These are phyloP conservation scores for Colletotrichum lini DNA, from an alignment of 2,329 filamentous ascomycete species.

Conservation along the genomic window DNA sequence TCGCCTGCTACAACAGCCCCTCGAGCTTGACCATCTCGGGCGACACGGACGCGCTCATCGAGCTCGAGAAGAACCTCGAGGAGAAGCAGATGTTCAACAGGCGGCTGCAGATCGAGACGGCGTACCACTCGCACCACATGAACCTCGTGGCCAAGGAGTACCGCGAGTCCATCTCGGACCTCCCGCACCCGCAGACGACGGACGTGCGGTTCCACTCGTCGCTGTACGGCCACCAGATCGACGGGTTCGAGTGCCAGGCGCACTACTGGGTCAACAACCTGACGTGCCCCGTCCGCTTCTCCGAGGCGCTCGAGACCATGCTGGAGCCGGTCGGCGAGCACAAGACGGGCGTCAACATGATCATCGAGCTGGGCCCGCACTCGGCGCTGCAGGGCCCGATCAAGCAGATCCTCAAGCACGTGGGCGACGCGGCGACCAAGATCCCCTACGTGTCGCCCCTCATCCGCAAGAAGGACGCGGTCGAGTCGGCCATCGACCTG, in stretches of 20 bases:
- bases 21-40: conserved; percentile 64
- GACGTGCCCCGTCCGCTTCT: conserved; percentile 59
- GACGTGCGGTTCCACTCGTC: conserved; percentile 63
- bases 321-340: conserved; percentile 50
- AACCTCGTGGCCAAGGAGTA: conserved; percentile 56
- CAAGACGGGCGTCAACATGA: conserved; percentile 58
- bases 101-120: conserved; percentile 64
- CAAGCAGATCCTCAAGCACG: conserved; percentile 63
- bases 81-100: conserved; percentile 59
- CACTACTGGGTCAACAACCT: conserved; percentile 63
- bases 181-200: conserved; percentile 52
- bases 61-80: conserved; percentile 53
- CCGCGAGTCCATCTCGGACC: conserved; percentile 58
- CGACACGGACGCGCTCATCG: conserved; percentile 44
- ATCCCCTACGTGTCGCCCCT: conserved; percentile 63
- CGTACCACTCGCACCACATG: conserved; percentile 71
- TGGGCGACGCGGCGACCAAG: conserved; percentile 56
- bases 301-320: conserved; percentile 58
- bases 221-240: conserved; percentile 57
- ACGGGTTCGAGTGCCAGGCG: conserved; percentile 49
- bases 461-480: conserved; percentile 65
- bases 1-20: conserved; percentile 67
- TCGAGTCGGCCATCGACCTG: conserved; percentile 60
- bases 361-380: conserved; percentile 67
- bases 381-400: conserved; percentile 64